Percentiles rank a stretch among this genome's conserved stretches.
Evolutionary conservation across 495 filamentous ascomycete species (phyloP).

Genomic region (Beverwykella pulmonaria): DNA sequence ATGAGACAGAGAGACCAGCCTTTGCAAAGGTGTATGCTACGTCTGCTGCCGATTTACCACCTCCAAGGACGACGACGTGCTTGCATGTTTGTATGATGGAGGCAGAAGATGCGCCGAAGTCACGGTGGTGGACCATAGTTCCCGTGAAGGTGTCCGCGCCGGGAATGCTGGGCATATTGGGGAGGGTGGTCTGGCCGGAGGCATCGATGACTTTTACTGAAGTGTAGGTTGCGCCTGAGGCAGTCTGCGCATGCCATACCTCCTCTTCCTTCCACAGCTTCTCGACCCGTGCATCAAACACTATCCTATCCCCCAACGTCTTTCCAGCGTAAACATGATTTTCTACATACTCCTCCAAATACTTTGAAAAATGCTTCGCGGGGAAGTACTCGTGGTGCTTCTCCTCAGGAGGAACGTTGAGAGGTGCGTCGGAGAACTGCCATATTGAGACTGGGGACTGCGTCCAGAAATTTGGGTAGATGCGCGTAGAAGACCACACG

Average conservation of each 20-base stretch:
- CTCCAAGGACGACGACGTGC: slow-evolving; percentile 47
- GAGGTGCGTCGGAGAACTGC: slow-evolving; percentile 48
- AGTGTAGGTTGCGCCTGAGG: slow-evolving; percentile 9
- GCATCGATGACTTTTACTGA: slow-evolving; percentile 49
- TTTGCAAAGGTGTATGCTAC: slow-evolving; percentile 49
- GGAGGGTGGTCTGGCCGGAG: slow-evolving; percentile 46
- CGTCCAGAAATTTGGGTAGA: slow-evolving; percentile 50
- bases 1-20: slow-evolving; percentile 46
- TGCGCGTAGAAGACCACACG: slow-evolving; percentile 44
- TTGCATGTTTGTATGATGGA: slow-evolving; percentile 37
- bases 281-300: slow-evolving; percentile 41
- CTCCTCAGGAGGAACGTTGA: slow-evolving; percentile 42
- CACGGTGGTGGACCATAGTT: slow-evolving; percentile 49
- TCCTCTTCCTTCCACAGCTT: slow-evolving; percentile 38
- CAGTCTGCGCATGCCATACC: slow-evolving; percentile 39
- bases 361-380: slow-evolving; percentile 49
- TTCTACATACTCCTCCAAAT: slow-evolving; percentile 50
- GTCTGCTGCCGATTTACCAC: slow-evolving; percentile 52
- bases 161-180: slow-evolving; percentile 46
- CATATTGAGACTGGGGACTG: slow-evolving; percentile 47
- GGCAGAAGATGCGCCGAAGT: slow-evolving; percentile 43
- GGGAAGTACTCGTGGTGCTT: slow-evolving; percentile 43
- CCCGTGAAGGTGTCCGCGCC: slow-evolving; percentile 41
- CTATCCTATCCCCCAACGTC: slow-evolving; percentile 43
- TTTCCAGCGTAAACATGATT: slow-evolving; percentile 40